Base-by-base conservation (phyloP, 1,139 yeast species). In the Petasospora fabianii region DNA sequence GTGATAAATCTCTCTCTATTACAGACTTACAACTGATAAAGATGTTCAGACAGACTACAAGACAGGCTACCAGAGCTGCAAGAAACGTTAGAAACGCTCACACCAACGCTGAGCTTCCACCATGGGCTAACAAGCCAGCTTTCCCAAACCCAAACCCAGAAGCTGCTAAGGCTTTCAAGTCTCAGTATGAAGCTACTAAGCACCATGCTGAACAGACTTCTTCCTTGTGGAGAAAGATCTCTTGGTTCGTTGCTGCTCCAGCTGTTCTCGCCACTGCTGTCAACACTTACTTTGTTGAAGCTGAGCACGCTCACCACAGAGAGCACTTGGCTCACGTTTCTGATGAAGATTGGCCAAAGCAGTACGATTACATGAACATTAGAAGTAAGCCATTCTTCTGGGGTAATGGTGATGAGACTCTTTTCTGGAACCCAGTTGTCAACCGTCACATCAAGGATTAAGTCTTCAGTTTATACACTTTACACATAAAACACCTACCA, bases 331-430 rank as follows among this genome's bases (percentile, higher is more conserved):
- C 72, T 53, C 86, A 84, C 59, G 71, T 86, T 46, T 61, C 81
- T 31, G 97, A 88, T 64, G 94, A 83, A 54, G 95, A 88, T 64
- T 84, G 95, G 88, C 97, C 96, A 58, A 71, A 67, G 48, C 94
- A 84, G 68, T 86, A 85, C 71, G 92, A 81, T 52, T 92, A 80
- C 77, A 90, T 83, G 73, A 90, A 92, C 75, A 66, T 87, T 58
- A 85, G 97, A 78, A 65, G 65, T 60, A 82, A 79, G 67, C 83
- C 84, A 63, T 84, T 77, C 77, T 90, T 87, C 82, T 92, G 97
- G 97, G 97, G 97, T 61, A 90, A 92, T 63, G 97, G 98, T 62
- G 96, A 88, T 75, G 81, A 86, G 77, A 87, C 97, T 50, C 71
- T 84, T 63, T 92, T 92, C 84, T 92, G 98, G 98, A 88, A 87